These are phyloP conservation scores for Phaffia tasmanica DNA, from an alignment of 768 basidiomycete species.

Conservation along the genomic window DNA sequence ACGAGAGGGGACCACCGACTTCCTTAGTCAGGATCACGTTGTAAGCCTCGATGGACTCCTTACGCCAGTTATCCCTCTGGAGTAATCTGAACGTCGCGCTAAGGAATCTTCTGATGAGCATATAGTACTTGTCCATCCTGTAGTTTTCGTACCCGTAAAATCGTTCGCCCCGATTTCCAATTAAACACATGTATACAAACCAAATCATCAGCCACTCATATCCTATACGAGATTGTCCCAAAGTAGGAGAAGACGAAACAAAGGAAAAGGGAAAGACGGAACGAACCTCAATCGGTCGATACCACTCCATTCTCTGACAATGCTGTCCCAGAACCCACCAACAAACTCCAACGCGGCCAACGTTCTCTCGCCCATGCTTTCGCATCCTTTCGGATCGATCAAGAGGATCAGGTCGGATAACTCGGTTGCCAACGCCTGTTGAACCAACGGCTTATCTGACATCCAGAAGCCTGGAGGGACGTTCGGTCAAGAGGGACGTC, in stretches of 20 bases:
- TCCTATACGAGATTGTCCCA: too few species aligned
- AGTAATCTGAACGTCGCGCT: conserved; percentile 77
- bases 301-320: conserved; percentile 83
- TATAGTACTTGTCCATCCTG: conserved; percentile 95
- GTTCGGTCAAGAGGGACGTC: background rate
- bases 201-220: background rate
- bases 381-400: conserved; percentile 45
- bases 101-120: conserved; percentile 80
- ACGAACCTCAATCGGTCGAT: conserved; percentile 78
- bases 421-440: conserved; percentile 78
- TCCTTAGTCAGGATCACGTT: conserved; percentile 52
- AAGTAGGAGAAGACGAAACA: background rate
- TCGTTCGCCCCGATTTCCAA: too few species aligned
- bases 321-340: conserved; percentile 80
- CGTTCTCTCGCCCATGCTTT: conserved; percentile 33
- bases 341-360: conserved; percentile 58
- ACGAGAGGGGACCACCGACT: conserved; percentile 79
- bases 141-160: too few species aligned
- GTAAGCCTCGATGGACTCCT: conserved; percentile 48
- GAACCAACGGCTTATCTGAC: conserved; percentile 95
- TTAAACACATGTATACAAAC: background rate
- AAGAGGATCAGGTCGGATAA: conserved; percentile 68
- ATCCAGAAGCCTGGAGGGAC: conserved; percentile 83
- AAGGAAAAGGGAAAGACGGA: background rate
- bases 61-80: conserved; percentile 58